Evolutionary conservation across 352 stramenopile genomes (phyloP).

Genomic region (Peronospora destructor): DNA sequence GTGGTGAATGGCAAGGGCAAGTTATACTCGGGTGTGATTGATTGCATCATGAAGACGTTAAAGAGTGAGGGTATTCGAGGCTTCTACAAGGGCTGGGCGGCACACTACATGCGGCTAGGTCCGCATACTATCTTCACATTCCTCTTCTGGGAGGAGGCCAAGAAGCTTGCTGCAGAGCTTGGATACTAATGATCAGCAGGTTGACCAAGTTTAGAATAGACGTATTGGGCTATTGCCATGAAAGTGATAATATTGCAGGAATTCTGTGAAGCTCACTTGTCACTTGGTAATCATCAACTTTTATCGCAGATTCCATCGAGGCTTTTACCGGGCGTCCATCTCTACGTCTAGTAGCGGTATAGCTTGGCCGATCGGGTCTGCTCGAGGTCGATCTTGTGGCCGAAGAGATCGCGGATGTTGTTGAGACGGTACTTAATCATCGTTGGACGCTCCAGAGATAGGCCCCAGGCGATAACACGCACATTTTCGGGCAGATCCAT

Average conservation of each 20-base stretch:
- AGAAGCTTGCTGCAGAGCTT: slow-evolving; percentile 53
- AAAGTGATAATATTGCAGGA: slow-evolving; percentile 7
- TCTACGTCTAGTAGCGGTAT: slow-evolving; percentile 67
- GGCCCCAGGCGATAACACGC: slow-evolving; percentile 97
- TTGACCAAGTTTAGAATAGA: slow-evolving; percentile 18
- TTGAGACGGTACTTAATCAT: slow-evolving; percentile 99
- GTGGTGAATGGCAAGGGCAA: slow-evolving; percentile 81
- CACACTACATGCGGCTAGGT: slow-evolving; percentile 82
- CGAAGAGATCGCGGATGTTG: slow-evolving; percentile 99
- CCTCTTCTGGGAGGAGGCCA: slow-evolving; percentile 82
- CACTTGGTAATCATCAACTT: not conserved
- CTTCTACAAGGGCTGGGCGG: slow-evolving; percentile 85
- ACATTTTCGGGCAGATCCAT: slow-evolving; percentile 99
- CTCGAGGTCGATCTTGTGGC: slow-evolving; percentile 98
- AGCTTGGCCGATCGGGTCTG: slow-evolving; percentile 90
- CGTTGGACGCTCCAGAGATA: slow-evolving; percentile 97
- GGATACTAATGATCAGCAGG: slow-evolving; percentile 41
- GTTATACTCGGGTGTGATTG: slow-evolving; percentile 64
- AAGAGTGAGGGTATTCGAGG: slow-evolving; percentile 66
- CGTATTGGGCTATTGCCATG: slow-evolving; percentile 8
- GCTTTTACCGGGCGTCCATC: not conserved
- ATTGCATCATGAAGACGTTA: slow-evolving; percentile 79
- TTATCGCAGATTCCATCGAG: too few species aligned
- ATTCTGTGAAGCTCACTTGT: not conserved
- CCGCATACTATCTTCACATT: slow-evolving; percentile 85